Conservation (phyloP, 2,329 filamentous ascomycete species). For the Zymoseptoria pseudotritici region DNA sequence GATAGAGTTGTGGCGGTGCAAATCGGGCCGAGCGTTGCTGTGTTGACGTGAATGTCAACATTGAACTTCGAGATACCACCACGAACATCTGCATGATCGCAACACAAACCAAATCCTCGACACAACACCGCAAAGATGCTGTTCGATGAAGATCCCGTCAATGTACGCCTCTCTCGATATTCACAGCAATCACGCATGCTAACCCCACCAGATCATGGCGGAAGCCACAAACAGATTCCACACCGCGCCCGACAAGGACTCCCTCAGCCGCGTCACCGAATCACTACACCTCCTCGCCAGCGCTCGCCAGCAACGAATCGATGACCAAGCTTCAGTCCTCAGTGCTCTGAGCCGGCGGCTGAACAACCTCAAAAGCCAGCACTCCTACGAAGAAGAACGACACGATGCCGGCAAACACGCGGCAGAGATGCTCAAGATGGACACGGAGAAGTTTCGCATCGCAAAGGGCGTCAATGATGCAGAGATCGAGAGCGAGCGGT, state of each 20-base stretch:
- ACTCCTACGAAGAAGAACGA: conserved; percentile 64
- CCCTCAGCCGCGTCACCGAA: conserved; percentile 74
- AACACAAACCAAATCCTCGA: not conserved
- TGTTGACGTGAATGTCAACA: conserved; percentile 10
- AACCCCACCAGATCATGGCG: conserved; percentile 56
- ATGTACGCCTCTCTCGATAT: conserved; percentile 46
- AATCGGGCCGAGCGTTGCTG: conserved; percentile 1
- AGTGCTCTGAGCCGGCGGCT: conserved; percentile 65
- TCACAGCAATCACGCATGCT: conserved; percentile 3
- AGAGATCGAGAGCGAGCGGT: conserved; percentile 90
- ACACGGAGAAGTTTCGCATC: conserved; percentile 88
- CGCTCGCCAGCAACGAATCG: conserved; percentile 68
- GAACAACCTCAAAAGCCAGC: conserved; percentile 64
- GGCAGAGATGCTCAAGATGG: conserved; percentile 73
- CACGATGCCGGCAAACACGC: conserved; percentile 78
- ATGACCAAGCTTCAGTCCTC: conserved; percentile 29
- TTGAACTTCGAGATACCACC: not conserved
- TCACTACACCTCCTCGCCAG: conserved; percentile 77
- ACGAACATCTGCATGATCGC: not conserved
- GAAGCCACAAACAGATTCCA: conserved; percentile 95
- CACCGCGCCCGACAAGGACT: conserved; percentile 77
- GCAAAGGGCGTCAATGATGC: conserved; percentile 86
- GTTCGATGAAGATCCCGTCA: conserved; percentile 86
- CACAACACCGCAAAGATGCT: conserved; percentile 43
- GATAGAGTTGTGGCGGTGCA: conserved; percentile 1